Conservation (phyloP, 2,329 filamentous ascomycete genomes). For the Paramyrothecium roridum region DNA sequence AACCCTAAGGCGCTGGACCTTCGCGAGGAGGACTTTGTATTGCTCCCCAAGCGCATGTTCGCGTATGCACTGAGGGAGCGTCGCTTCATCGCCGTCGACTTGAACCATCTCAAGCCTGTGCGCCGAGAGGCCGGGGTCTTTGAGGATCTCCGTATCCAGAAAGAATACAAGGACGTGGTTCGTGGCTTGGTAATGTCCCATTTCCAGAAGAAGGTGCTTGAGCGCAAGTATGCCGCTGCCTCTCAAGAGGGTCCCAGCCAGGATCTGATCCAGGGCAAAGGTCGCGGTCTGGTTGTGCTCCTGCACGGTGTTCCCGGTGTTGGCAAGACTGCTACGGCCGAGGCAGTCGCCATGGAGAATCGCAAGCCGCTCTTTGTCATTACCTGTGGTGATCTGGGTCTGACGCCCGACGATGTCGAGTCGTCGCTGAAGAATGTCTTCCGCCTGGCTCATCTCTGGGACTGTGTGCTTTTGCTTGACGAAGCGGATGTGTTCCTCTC, state of each 20-base stretch:
- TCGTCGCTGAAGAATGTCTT: slow-evolving; percentile 37
- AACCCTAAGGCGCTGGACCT: slow-evolving; percentile 24
- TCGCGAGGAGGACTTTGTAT: slow-evolving; percentile 22
- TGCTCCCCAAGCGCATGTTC: slow-evolving; percentile 38
- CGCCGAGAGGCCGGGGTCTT: slow-evolving; percentile 32
- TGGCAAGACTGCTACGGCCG: slow-evolving; percentile 46
- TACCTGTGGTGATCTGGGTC: slow-evolving; percentile 45
- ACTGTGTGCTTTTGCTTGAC: slow-evolving; percentile 33
- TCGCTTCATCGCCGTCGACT: slow-evolving; percentile 33
- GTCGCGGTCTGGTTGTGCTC: slow-evolving; percentile 39
- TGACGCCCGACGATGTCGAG: slow-evolving; percentile 39
- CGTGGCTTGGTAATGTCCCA: slow-evolving; percentile 36
- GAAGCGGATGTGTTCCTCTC: slow-evolving; percentile 33
- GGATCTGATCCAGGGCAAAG: slow-evolving; percentile 44
- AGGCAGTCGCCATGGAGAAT: slow-evolving; percentile 37
- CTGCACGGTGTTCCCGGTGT: slow-evolving; percentile 46
- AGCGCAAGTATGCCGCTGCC: slow-evolving; percentile 25
- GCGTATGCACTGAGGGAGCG: slow-evolving; percentile 37
- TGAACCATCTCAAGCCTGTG: slow-evolving; percentile 29
- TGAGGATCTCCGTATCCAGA: slow-evolving; percentile 34
- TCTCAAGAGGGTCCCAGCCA: slow-evolving; percentile 23
- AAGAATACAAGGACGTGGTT: slow-evolving; percentile 38
- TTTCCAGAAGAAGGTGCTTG: slow-evolving; percentile 34
- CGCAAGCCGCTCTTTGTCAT: slow-evolving; percentile 44
- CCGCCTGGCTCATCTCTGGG: slow-evolving; percentile 35